Conservation (phyloP, 2,329 filamentous ascomycete genomes). For the Epichloe typhina region DNA sequence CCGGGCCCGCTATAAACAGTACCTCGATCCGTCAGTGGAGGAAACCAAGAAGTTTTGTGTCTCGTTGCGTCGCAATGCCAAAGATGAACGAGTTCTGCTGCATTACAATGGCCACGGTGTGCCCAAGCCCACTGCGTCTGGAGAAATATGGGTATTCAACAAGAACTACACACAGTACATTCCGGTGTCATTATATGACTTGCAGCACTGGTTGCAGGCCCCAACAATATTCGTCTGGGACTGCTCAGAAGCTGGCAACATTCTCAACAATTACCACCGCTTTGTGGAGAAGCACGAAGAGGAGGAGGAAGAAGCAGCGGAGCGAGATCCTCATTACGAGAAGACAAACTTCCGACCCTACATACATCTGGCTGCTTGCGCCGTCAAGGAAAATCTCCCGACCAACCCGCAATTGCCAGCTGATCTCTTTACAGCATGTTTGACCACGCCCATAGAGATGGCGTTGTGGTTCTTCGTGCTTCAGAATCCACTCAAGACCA, state of each 20-base stretch:
- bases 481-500: constrained; percentile 64
- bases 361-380: constrained; percentile 87
- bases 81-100: constrained; percentile 90
- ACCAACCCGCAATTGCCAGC: constrained; percentile 89
- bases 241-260: constrained; percentile 91
- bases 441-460: constrained; percentile 96
- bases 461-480: constrained; percentile 92
- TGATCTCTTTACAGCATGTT: constrained; percentile 88
- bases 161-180: constrained; percentile 99
- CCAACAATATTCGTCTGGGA: constrained; percentile 97
- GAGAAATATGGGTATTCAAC: constrained; percentile 99
- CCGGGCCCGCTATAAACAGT: constrained; percentile 93
- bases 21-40: constrained; percentile 89
- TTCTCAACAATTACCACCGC: constrained; percentile 85
- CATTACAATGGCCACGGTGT: constrained; percentile 99
- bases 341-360: constrained; percentile 58
- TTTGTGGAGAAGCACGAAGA: constrained; percentile 92
- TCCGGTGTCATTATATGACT: constrained; percentile 84
- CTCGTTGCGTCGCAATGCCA: constrained; percentile 78
- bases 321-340: constrained; percentile 69
- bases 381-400: constrained; percentile 79
- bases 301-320: constrained; percentile 65
- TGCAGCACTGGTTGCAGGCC: constrained; percentile 90
- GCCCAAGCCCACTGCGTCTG: constrained; percentile 85
- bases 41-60: constrained; percentile 95